Evolutionary conservation across 495 filamentous ascomycete species (phyloP).

Genomic region (Lasiosphaeria miniovina): DNA sequence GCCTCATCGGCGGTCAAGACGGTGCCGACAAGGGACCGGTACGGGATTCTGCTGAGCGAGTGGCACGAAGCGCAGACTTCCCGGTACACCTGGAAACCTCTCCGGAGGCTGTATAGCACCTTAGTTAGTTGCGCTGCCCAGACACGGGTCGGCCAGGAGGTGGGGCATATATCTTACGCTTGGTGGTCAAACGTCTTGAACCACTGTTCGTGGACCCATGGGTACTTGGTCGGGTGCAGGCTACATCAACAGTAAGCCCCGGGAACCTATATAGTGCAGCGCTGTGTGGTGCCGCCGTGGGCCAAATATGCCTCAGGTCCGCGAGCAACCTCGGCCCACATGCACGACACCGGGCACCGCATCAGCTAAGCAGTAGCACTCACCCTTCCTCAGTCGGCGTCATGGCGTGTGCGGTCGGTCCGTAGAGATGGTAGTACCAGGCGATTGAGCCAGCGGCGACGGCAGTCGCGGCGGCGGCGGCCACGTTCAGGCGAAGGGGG

Average conservation of each 20-base stretch:
- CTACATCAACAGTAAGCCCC: slow-evolving; percentile 49
- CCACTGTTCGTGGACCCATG: slow-evolving; percentile 90
- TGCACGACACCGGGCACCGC: neutral
- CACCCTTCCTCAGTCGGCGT: slow-evolving; percentile 97
- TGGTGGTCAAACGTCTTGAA: slow-evolving; percentile 95
- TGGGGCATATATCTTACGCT: slow-evolving; percentile 60
- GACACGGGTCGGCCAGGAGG: neutral
- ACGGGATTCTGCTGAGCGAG: slow-evolving; percentile 90
- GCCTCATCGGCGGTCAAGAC: slow-evolving; percentile 95
- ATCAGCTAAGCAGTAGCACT: slow-evolving; percentile 53
- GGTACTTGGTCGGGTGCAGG: slow-evolving; percentile 86
- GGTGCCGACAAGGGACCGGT: slow-evolving; percentile 85
- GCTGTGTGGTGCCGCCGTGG: slow-evolving; percentile 8
- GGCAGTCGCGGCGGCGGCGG: slow-evolving; percentile 77
- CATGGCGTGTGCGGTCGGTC: slow-evolving; percentile 79
- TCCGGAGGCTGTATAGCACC: slow-evolving; percentile 68
- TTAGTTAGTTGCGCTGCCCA: slow-evolving; percentile 8
- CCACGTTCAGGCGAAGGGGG: slow-evolving; percentile 68
- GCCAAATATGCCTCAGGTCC: slow-evolving; percentile 35
- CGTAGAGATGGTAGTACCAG: slow-evolving; percentile 96
- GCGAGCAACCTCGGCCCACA: slow-evolving; percentile 22
- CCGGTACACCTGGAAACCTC: slow-evolving; percentile 99
- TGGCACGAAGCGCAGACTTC: slow-evolving; percentile 98
- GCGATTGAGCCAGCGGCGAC: slow-evolving; percentile 82
- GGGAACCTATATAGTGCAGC: slow-evolving; percentile 10